Conservation (phyloP, 352 stramenopile species). For the Pythium myriotylum region DNA sequence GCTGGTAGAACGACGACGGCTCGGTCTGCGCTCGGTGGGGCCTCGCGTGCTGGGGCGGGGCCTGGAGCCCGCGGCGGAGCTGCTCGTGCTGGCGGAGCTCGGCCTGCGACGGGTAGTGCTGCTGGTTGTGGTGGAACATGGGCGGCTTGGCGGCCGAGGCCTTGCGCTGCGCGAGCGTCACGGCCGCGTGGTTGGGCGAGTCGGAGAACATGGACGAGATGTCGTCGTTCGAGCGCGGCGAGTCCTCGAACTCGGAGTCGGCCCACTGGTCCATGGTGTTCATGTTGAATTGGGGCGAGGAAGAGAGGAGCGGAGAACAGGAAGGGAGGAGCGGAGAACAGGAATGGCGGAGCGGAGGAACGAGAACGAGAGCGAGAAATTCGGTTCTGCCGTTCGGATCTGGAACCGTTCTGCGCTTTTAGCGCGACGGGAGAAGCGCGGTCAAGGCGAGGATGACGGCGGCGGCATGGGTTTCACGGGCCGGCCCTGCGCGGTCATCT, state of each 20-base stretch:
- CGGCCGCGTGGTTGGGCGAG: constrained; percentile 54
- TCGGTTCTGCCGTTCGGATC: no score
- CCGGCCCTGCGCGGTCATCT: no score
- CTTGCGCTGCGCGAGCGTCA: constrained; percentile 31
- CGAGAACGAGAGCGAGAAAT: neutral
- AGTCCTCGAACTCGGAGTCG: constrained; percentile 80
- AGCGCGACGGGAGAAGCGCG: no score
- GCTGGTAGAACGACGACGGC: constrained; percentile 6
- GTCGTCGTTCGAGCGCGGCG: constrained; percentile 57
- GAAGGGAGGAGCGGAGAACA: neutral
- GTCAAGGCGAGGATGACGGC: no score
- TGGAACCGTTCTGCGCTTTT: no score
- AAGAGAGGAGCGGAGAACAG: neutral
- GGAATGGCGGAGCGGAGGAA: neutral
- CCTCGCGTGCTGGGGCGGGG: constrained; percentile 27
- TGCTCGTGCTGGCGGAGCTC: constrained; percentile 54
- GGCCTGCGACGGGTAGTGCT: constrained; percentile 24
- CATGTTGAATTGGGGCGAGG: neutral
- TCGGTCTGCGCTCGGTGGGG: constrained; percentile 2
- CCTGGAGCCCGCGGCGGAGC: constrained; percentile 49
- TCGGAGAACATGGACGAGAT: constrained; percentile 78
- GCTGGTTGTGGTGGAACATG: constrained; percentile 40
- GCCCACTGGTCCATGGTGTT: constrained; percentile 53
- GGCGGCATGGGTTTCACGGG: no score
- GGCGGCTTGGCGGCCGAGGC: constrained; percentile 38